Evolutionary conservation across 805 yeast species (phyloP), one percentile per base, ranked within the genome.

Genomic region (Limtongia smithiae): DNA sequence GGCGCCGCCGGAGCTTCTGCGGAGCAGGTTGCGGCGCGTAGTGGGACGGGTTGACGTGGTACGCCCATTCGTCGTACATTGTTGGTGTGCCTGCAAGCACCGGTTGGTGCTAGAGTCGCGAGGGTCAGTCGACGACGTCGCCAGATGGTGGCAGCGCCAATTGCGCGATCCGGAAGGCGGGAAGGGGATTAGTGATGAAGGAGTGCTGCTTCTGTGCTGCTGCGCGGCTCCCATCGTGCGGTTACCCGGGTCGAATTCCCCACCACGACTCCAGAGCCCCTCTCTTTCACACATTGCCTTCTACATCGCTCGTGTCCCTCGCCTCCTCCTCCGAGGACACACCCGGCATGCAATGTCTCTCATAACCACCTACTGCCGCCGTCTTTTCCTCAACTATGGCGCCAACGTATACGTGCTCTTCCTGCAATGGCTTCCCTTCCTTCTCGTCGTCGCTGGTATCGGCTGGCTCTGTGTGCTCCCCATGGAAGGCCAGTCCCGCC

Each of bases 401-500:
- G 9, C 20, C 4, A 31, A 24, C 18, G 37, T 50, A 8, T 15
- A 44, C n/a, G 34, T 40, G 14, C 22, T 35, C 22, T 18, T 46
- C 2, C 25, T 50, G 15, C 47, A 44, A 4, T 43, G 28, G 20
- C 21, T 50, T 17, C 46, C 54, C 11, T 17, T 46, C 6, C 7
- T 45, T 2, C 25, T 46, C 6, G 35, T 39, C 9, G 2, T 46
- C 15, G 50, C 43, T 11, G 85, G 88, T 5, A 57, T 81, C 8
- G 62, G 70, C 0, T 78, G 85, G 80, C 69, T 93, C 12, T 67
- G 75, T 4, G 60, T 68, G 20, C 70, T 89, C 42, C 96, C 97
- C 0, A 54, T 80, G 59, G 84, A 84, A 15, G 97, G 96, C 18
- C 87, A 86, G 62, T 87, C 71, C 65, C 73, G 97, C 47, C 68